Evolutionary conservation across 805 yeast genomes (phyloP).

Genomic region (Hanseniaspora hatyaiensis): DNA sequence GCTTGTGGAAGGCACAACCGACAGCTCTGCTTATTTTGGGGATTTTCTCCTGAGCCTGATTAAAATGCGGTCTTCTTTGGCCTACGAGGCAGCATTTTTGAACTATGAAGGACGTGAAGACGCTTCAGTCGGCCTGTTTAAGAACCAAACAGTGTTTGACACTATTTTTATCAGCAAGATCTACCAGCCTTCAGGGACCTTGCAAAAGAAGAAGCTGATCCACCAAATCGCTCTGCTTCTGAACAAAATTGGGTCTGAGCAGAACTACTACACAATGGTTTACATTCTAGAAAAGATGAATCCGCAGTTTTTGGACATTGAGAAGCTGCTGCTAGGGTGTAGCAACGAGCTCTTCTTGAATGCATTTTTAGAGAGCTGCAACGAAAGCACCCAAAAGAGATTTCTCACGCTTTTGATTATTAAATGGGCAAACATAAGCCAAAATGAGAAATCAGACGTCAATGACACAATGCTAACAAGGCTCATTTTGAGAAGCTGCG

Average conservation of each 20-base stretch:
- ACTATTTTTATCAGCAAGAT: conserved; percentile 1
- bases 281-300: conserved; percentile 9
- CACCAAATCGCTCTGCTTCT: neutral
- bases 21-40: neutral
- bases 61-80: conserved; percentile 1
- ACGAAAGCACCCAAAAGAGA: conserved; percentile 6
- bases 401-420: conserved; percentile 3
- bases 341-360: conserved; percentile 2
- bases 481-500: conserved; percentile 20
- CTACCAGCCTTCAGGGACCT: neutral
- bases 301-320: conserved; percentile 7
- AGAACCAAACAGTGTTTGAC: neutral
- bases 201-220: conserved; percentile 2
- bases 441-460: conserved; percentile 5
- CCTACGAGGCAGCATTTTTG: conserved; percentile 2
- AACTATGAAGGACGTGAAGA: neutral
- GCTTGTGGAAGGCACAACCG: neutral
- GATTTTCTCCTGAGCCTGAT: conserved; percentile 7
- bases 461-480: conserved; percentile 22
- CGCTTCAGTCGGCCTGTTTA: neutral
- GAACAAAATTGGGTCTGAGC: neutral
- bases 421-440: conserved; percentile 16
- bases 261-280: neutral
- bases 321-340: neutral
- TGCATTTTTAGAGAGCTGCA: conserved; percentile 17